These are phyloP conservation scores for Volvariella volvacea DNA, from an alignment of 1,284 basidiomycete genomes.

Conservation along the genomic window DNA sequence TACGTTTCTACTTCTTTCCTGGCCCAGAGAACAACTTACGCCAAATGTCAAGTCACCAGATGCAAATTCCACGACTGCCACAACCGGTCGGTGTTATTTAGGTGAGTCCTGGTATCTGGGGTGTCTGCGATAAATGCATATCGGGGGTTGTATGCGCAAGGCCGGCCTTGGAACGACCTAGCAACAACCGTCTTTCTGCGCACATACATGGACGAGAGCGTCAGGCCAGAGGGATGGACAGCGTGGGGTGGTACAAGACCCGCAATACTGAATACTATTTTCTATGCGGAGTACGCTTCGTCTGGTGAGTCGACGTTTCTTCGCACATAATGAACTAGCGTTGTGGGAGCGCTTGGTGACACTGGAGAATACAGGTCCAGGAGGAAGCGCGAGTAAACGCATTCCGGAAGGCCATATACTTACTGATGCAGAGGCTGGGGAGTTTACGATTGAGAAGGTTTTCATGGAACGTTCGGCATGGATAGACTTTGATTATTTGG, in stretches of 20 bases:
- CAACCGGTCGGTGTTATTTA: slow-evolving; percentile 41
- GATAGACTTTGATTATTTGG: slow-evolving; percentile 47
- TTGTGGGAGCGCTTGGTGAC: background rate
- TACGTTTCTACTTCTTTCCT: slow-evolving; percentile 21
- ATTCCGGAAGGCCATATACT: slow-evolving; percentile 44
- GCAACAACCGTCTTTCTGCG: slow-evolving; percentile 47
- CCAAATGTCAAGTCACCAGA: slow-evolving; percentile 62
- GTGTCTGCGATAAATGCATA: background rate
- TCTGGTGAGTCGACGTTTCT: slow-evolving; percentile 28
- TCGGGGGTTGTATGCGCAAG: slow-evolving; percentile 19
- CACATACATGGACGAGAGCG: slow-evolving; percentile 56
- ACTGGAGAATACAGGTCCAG: slow-evolving; percentile 52
- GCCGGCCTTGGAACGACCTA: slow-evolving; percentile 59
- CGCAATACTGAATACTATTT: slow-evolving; percentile 46
- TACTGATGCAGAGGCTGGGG: slow-evolving; percentile 26
- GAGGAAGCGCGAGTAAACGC: slow-evolving; percentile 40
- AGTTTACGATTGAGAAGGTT: slow-evolving; percentile 41
- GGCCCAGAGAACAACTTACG: background rate
- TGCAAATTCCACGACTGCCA: slow-evolving; percentile 42
- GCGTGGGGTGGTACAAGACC: slow-evolving; percentile 42
- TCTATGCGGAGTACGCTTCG: slow-evolving; percentile 55
- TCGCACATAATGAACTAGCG: background rate
- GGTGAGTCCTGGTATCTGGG: slow-evolving; percentile 33
- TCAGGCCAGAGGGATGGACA: slow-evolving; percentile 44
- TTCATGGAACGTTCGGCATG: slow-evolving; percentile 43